A percentile compares a stretch with the other conserved stretches of the same genome.
phyloP scores from a whole-genome alignment of 2,329 filamentous ascomycete genomes.

The Colletotrichum caudatum region DNA sequence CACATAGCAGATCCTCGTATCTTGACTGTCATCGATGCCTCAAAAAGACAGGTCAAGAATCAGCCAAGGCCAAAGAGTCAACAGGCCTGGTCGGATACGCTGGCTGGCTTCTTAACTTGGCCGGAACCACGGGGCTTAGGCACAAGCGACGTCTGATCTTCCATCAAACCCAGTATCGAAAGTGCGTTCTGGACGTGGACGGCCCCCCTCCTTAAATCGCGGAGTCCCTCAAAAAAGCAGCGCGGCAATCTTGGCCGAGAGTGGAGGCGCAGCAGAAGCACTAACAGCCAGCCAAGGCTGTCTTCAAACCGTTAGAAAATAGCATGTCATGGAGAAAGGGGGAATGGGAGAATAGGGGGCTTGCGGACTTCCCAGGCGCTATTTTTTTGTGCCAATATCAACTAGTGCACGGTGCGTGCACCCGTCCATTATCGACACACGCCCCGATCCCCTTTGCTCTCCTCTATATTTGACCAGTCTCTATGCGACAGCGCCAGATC shows the following conservation, averaged over 20 bases:
- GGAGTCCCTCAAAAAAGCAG: conserved; percentile 12
- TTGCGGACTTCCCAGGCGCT: conserved; percentile 17
- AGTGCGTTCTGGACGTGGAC: neutral
- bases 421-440: neutral
- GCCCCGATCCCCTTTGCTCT: neutral
- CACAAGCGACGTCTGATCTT: conserved; percentile 26
- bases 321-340: neutral
- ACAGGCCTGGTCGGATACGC: neutral
- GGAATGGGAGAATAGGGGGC: conserved; percentile 16
- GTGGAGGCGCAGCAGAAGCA: neutral
- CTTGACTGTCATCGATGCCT: conserved; percentile 1
- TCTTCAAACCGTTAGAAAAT: neutral
- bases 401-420: neutral
- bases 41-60: neutral
- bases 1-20: conserved; percentile 28
- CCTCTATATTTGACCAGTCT: conserved; percentile 28
- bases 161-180: conserved; percentile 6
- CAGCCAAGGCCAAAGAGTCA: conserved; percentile 4
- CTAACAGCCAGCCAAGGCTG: conserved; percentile 28
- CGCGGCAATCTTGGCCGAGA: conserved; percentile 35
- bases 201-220: neutral
- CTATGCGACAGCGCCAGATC: conserved; percentile 14
- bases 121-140: conserved; percentile 4
- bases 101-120: neutral
- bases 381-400: neutral